These are phyloP conservation scores for Closterium sp. DNA, from an alignment of 139 green algal species.

Conservation along the genomic window DNA sequence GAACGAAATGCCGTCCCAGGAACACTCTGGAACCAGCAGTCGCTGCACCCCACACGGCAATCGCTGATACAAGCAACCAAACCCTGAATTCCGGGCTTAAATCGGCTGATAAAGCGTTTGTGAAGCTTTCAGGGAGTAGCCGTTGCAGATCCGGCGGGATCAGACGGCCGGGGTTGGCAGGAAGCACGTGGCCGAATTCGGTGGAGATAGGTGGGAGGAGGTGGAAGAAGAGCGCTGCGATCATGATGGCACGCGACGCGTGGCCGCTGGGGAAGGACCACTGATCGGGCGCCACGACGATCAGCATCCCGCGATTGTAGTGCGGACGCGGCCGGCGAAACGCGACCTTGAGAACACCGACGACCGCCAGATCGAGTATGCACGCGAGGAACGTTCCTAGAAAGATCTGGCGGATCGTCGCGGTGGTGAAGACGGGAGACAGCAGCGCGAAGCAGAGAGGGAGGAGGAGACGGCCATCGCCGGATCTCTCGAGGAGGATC, in stretches of 20 bases:
- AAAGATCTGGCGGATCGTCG: constrained; percentile 2
- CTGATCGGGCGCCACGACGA: constrained; percentile 30
- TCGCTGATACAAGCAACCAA: neutral
- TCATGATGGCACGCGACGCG: constrained; percentile 25
- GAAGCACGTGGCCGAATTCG: neutral
- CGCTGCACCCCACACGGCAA: constrained; percentile 17
- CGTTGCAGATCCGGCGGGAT: neutral
- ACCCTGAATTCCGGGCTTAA: neutral
- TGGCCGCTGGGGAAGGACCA: constrained; percentile 41
- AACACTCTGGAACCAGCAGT: constrained; percentile 29
- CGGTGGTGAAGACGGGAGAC: neutral
- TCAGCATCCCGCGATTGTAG: constrained; percentile 28
- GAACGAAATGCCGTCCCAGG: constrained; percentile 30
- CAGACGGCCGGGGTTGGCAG: neutral
- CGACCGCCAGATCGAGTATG: constrained; percentile 23
- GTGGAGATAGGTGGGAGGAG: neutral
- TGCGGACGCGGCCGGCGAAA: constrained; percentile 7
- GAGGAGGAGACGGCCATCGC: constrained; percentile 13
- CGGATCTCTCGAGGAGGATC: constrained; percentile 15
- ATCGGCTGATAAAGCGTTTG: neutral
- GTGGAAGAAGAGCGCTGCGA: constrained; percentile 17
- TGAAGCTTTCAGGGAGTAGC: neutral
- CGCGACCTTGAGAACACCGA: constrained; percentile 18
- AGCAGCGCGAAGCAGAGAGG: constrained; percentile 8
- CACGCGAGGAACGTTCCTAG: constrained; percentile 27